phyloP scores from a whole-genome alignment of 495 filamentous ascomycete genomes.

The Aspergillus conjunctus region DNA sequence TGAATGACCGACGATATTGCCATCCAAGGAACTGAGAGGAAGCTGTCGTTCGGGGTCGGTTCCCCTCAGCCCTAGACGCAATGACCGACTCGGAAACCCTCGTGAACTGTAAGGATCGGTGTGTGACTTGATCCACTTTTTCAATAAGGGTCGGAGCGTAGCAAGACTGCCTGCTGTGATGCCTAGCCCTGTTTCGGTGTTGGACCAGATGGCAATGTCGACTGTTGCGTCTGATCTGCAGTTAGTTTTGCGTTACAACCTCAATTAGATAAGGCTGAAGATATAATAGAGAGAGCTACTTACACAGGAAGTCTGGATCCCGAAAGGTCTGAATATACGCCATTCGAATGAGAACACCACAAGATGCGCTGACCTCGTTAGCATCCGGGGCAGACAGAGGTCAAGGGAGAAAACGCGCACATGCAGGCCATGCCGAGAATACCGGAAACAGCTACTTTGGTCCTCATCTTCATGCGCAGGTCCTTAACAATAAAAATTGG shows the following conservation, averaged over 20 bases:
- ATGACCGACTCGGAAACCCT: background rate
- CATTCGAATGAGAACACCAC: background rate
- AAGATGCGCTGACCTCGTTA: background rate
- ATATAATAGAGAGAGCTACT: background rate
- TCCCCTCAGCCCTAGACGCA: background rate
- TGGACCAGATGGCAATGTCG: slow-evolving; percentile 5
- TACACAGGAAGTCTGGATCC: slow-evolving; percentile 12
- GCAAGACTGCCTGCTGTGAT: slow-evolving; percentile 19
- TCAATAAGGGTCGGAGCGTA: slow-evolving; percentile 10
- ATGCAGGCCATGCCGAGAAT: slow-evolving; percentile 19
- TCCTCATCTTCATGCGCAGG: slow-evolving; percentile 6
- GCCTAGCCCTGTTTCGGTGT: slow-evolving; percentile 18
- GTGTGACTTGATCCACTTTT: background rate
- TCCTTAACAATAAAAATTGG: slow-evolving; percentile 16
- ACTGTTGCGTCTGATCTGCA: slow-evolving; percentile 1
- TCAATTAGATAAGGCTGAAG: background rate
- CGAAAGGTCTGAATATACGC: slow-evolving; percentile 6
- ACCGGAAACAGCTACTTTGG: slow-evolving; percentile 13
- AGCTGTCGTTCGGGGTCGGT: background rate
- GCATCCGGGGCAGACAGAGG: background rate
- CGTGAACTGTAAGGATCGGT: background rate
- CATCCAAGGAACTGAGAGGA: background rate
- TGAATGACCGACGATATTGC: background rate
- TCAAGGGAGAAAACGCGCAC: background rate
- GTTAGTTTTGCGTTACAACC: background rate